phyloP scores from a whole-genome alignment of 1,284 basidiomycete genomes.

The Ceratobasidium sp. region DNA sequence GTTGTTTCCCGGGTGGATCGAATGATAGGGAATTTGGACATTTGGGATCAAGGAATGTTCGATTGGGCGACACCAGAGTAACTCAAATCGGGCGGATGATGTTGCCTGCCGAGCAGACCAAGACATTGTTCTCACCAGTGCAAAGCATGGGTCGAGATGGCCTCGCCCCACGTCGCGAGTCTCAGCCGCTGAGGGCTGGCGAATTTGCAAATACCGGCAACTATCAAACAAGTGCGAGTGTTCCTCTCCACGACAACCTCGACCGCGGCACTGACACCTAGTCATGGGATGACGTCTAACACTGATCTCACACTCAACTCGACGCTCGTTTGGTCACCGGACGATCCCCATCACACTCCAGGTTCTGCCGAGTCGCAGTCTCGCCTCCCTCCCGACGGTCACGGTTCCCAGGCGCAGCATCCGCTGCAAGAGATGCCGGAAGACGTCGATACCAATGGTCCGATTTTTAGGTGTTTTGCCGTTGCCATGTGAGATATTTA shows the following conservation, averaged over 20 bases:
- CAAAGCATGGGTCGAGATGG: no score
- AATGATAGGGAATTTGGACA: background rate
- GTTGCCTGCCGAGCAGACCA: no score
- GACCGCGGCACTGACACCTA: background rate
- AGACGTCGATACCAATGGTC: conserved; percentile 5
- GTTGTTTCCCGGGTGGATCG: conserved; percentile 2
- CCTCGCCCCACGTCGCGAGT: background rate
- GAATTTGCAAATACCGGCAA: conserved; percentile 22
- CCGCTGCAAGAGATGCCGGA: background rate
- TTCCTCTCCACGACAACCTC: background rate
- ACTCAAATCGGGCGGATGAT: no score
- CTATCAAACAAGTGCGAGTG: background rate
- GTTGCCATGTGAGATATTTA: background rate
- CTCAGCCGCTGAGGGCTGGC: background rate
- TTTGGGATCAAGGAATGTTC: no score
- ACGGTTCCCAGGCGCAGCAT: background rate
- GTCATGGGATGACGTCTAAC: conserved; percentile 31
- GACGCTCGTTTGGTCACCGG: conserved; percentile 22
- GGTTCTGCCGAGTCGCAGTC: conserved; percentile 5
- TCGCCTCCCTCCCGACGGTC: background rate
- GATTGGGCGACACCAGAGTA: no score
- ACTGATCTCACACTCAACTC: conserved; percentile 7
- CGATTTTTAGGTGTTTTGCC: no score
- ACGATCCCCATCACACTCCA: conserved; percentile 12
- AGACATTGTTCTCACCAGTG: no score